Conservation (phyloP, 768 basidiomycete species). For the Arthromyces matolae region DNA sequence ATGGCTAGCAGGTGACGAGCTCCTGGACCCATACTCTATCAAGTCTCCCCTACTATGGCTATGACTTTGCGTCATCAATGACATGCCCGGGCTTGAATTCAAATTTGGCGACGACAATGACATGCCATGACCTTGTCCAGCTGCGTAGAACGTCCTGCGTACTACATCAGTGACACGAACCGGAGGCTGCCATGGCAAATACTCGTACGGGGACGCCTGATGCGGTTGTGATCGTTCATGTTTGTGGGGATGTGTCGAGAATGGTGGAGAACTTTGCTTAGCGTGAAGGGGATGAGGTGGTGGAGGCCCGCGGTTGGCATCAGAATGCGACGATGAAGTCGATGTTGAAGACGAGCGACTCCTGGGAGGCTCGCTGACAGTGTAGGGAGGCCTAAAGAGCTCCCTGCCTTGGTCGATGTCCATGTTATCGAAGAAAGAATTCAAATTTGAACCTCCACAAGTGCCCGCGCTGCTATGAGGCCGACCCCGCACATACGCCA, state of each 20-base stretch:
- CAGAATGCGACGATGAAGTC: conserved; percentile 23
- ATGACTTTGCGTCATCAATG: conserved; percentile 15
- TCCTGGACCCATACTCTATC: neutral
- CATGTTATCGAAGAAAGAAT: neutral
- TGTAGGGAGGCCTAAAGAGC: neutral
- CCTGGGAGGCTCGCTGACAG: conserved; percentile 9
- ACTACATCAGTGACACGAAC: conserved; percentile 11
- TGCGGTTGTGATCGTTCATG: neutral
- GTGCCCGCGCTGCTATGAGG: neutral
- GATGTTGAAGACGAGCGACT: conserved; percentile 21
- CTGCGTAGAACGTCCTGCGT: conserved; percentile 10
- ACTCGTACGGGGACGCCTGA: neutral
- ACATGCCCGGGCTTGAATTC: conserved; percentile 7
- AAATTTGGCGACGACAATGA: conserved; percentile 18
- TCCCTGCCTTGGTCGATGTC: neutral
- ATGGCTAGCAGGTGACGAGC: conserved; percentile 1
- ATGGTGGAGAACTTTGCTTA: neutral
- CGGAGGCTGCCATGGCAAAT: conserved; percentile 8
- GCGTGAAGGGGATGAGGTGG: neutral
- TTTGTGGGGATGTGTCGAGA: conserved; percentile 6
- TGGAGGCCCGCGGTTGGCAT: conserved; percentile 17
- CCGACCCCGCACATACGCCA: conserved; percentile 2
- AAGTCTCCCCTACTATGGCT: conserved; percentile 8
- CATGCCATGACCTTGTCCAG: neutral
- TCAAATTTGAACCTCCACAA: neutral